Evolutionary conservation across 768 basidiomycete genomes (phyloP).

Genomic region (Russula griseocarnosa): DNA sequence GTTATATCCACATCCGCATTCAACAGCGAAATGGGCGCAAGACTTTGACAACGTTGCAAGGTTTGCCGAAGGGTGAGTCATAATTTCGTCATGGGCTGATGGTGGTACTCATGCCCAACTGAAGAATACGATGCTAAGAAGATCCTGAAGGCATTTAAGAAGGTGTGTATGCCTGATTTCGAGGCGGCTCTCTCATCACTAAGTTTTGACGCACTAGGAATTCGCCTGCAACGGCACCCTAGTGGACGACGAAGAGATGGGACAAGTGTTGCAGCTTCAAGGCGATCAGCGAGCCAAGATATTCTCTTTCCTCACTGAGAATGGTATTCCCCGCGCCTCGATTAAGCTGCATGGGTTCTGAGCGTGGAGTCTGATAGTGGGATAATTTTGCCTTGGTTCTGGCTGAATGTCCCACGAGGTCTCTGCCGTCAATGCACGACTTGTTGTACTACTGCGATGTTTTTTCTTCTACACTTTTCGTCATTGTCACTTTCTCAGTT

Average conservation of each 20-base stretch:
- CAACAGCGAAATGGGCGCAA: slow-evolving; percentile 99
- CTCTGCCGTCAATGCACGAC: slow-evolving; percentile 20
- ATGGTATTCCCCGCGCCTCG: slow-evolving; percentile 69
- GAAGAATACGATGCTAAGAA: slow-evolving; percentile 96
- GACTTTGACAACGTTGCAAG: slow-evolving; percentile 96
- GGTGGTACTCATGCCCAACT: slow-evolving; percentile 22
- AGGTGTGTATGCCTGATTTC: slow-evolving; percentile 46
- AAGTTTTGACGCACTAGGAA: slow-evolving; percentile 52
- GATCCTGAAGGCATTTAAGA: slow-evolving; percentile 98
- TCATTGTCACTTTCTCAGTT: slow-evolving; percentile 6
- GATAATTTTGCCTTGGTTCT: slow-evolving; percentile 12
- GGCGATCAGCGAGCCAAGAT: slow-evolving; percentile 96
- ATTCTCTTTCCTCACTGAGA: slow-evolving; percentile 76
- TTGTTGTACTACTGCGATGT: slow-evolving; percentile 25
- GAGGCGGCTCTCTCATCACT: not conserved
- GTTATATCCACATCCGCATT: slow-evolving; percentile 94
- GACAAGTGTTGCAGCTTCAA: slow-evolving; percentile 96
- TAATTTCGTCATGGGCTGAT: slow-evolving; percentile 10
- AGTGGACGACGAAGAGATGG: slow-evolving; percentile 92
- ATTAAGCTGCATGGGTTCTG: slow-evolving; percentile 91
- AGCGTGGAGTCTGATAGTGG: slow-evolving; percentile 29
- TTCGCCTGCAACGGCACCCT: slow-evolving; percentile 98
- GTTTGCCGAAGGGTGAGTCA: slow-evolving; percentile 73
- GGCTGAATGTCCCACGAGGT: slow-evolving; percentile 16
- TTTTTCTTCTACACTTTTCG: slow-evolving; percentile 3